These are phyloP conservation scores for Gossypium armourianum DNA, from an alignment of 441 rosid species.

Conservation along the genomic window DNA sequence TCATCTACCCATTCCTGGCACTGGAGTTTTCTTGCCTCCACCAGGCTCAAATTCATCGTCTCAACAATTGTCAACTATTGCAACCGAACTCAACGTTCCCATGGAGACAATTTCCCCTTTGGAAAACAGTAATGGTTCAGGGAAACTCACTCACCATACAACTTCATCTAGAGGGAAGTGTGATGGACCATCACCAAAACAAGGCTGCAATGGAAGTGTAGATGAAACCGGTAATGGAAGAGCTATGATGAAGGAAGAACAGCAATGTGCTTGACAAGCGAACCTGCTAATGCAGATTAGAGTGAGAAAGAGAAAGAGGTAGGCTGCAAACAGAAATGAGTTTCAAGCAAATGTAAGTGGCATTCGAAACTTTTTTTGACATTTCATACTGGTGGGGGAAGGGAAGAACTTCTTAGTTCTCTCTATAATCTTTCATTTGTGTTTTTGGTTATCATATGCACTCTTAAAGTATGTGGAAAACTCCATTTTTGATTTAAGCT, in stretches of 20 bases:
- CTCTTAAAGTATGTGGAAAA: conserved; percentile 15
- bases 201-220: conserved; percentile 33
- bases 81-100: conserved; percentile 17
- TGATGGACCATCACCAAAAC: conserved; percentile 22
- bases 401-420: conserved; percentile 21
- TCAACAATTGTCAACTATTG: conserved; percentile 19
- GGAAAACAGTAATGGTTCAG: conserved; percentile 26
- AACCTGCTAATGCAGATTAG: conserved; percentile 29
- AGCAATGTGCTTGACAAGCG: conserved; percentile 17
- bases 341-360: conserved; percentile 41
- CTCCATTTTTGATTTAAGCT: conserved; percentile 5
- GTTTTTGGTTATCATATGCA: conserved; percentile 16
- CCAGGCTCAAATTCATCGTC: conserved; percentile 34
- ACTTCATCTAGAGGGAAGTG: conserved; percentile 22
- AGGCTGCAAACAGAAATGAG: conserved; percentile 37
- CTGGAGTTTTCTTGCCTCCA: conserved; percentile 92
- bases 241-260: conserved; percentile 24
- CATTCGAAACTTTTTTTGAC: conserved; percentile 19
- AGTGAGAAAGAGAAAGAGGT: conserved; percentile 12
- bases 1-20: conserved; percentile 58
- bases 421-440: conserved; percentile 19
- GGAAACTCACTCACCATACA: conserved; percentile 17
- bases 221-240: conserved; percentile 18
- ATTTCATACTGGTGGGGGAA: conserved; percentile 15
- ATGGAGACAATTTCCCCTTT: conserved; percentile 17